Percentiles rank a stretch among this genome's conserved stretches.
Evolutionary conservation across 495 filamentous ascomycete genomes (phyloP).

Genomic region (Friedmanniomyces endolithicus): DNA sequence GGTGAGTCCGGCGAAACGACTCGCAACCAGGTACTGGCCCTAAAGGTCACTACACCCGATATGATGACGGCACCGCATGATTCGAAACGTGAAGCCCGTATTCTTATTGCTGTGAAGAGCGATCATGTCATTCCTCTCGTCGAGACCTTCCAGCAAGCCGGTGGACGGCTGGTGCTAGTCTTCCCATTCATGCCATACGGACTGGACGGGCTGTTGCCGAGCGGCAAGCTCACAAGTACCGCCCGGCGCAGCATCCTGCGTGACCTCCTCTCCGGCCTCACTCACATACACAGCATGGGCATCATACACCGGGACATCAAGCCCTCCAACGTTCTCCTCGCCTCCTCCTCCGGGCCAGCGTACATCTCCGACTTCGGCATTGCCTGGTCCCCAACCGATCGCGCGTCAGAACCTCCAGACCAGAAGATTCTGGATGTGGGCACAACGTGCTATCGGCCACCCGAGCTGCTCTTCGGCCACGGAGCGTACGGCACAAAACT

Average conservation of each 20-base stretch:
- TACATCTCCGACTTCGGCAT: constrained; percentile 87
- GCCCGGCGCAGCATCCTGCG: constrained; percentile 41
- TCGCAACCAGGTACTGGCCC: constrained; percentile 40
- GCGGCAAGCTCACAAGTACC: constrained; percentile 31
- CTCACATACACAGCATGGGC: constrained; percentile 53
- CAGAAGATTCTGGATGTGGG: constrained; percentile 85
- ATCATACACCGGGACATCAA: constrained; percentile 94
- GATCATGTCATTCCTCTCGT: constrained; percentile 53
- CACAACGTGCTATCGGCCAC: constrained; percentile 79
- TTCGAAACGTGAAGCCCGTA: constrained; percentile 59
- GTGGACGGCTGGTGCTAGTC: constrained; percentile 57
- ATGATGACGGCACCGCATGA: constrained; percentile 66
- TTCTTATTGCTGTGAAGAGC: constrained; percentile 44
- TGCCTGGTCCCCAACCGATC: constrained; percentile 57
- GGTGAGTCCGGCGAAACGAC: constrained; percentile 16
- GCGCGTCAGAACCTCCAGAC: constrained; percentile 47
- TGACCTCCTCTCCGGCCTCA: constrained; percentile 61
- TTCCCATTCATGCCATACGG: constrained; percentile 74
- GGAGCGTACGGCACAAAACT: constrained; percentile 53
- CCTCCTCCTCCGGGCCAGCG: constrained; percentile 53
- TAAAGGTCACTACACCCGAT: constrained; percentile 77
- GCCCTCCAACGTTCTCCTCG: constrained; percentile 74
- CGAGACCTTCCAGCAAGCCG: constrained; percentile 56
- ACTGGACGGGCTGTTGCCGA: constrained; percentile 50
- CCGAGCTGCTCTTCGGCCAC: constrained; percentile 82